Conservation (phyloP, 495 filamentous ascomycete genomes). For the Polyplosphaeria fusca region DNA sequence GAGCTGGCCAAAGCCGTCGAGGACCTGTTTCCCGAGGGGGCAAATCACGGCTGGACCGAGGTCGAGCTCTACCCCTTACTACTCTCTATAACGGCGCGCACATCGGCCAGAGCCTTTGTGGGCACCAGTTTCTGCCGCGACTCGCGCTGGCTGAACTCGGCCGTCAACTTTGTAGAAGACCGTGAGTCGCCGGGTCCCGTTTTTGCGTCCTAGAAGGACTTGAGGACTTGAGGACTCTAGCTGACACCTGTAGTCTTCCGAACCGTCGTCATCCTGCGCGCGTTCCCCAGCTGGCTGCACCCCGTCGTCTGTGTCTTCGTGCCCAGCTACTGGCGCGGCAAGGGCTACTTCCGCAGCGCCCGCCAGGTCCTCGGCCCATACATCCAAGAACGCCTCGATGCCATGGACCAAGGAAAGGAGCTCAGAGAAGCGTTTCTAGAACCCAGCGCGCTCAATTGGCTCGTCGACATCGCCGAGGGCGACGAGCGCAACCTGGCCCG, state of each 20-base stretch:
- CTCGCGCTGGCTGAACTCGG: no score
- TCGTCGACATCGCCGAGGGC: neutral
- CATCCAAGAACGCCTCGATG: neutral
- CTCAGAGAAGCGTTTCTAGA: neutral
- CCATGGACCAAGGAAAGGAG: neutral
- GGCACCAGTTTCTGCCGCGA: no score
- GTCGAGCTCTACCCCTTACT: constrained; percentile 1
- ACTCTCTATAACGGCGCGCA: no score
- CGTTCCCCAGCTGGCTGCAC: neutral
- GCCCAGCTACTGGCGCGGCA: neutral
- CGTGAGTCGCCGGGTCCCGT: no score
- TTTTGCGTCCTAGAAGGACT: no score
- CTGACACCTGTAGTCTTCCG: neutral
- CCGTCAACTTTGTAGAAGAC: no score
- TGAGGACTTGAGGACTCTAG: neutral
- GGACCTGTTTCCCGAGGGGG: neutral
- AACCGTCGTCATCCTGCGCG: constrained; percentile 5
- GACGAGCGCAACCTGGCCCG: neutral
- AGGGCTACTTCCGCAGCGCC: neutral
- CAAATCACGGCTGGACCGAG: constrained; percentile 9
- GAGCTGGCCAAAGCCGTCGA: neutral
- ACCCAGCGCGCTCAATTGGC: neutral
- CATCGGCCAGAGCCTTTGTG: no score
- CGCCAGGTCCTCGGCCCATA: neutral
- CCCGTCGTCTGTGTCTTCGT: neutral